phyloP scores from a whole-genome alignment of 176 grass and related monocot species.

The Eleusine indica region DNA sequence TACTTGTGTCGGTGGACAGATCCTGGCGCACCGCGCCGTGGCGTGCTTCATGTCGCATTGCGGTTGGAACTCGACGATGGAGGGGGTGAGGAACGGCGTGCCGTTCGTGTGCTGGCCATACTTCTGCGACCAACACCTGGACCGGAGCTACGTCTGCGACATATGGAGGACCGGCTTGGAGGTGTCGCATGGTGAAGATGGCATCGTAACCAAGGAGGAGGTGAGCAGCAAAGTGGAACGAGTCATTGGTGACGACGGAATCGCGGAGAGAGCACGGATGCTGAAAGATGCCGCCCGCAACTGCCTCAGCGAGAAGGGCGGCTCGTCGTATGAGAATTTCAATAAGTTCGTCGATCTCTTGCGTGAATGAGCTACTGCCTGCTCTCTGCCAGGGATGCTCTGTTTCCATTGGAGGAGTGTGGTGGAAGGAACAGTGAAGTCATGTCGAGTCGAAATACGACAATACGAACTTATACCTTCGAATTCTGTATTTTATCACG shows the following conservation, averaged over 20 bases:
- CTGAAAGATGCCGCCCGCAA: conserved; percentile 33
- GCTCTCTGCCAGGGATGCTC: not conserved
- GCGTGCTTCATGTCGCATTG: not conserved
- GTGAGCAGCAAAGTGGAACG: conserved; percentile 35
- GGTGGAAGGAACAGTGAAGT: too few relatives aligned
- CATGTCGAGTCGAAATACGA: too few relatives aligned
- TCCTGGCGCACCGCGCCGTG: not conserved
- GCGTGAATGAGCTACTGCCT: not conserved
- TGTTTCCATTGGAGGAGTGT: too few relatives aligned
- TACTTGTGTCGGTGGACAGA: not conserved
- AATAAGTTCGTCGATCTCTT: not conserved
- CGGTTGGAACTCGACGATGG: conserved; percentile 37
- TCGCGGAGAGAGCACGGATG: conserved; percentile 29
- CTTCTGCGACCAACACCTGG: conserved; percentile 58
- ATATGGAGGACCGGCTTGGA: conserved; percentile 52
- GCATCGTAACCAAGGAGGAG: conserved; percentile 49
- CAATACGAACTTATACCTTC: not conserved
- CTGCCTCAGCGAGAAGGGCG: conserved; percentile 25
- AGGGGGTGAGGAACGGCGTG: conserved; percentile 51
- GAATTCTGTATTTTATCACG: too few relatives aligned
- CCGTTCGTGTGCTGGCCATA: conserved; percentile 73
- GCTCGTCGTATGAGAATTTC: conserved; percentile 13
- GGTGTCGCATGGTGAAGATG: conserved; percentile 6
- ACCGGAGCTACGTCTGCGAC: conserved; percentile 61
- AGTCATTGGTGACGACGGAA: conserved; percentile 18